Evolutionary conservation across 1,284 basidiomycete genomes (phyloP), one percentile per base, ranked within the genome.

Genomic region (Ustilago curta): DNA sequence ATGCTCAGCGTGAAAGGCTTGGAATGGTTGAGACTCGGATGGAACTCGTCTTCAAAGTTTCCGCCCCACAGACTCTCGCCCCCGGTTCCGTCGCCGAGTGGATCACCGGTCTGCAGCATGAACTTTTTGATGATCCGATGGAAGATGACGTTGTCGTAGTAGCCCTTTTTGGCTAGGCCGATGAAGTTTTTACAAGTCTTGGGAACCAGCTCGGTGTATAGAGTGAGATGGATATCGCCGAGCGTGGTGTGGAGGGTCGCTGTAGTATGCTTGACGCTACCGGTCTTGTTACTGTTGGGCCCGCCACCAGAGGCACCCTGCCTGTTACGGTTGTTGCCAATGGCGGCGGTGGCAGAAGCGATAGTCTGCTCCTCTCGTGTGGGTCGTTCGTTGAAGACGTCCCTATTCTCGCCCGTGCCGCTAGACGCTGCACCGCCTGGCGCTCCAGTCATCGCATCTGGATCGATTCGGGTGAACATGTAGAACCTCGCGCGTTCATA

Each of bases 31-130:
- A 97, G 87, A 59, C 92, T 91, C 71, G 93, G 91, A 16, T 75
- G 72, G 83, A 99, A 95, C 86, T 99, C 96, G 85, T 99, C 97
- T 84, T 97, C 96, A 81, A 99, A 99, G 56, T 68, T 73, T 27
- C 64, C 64, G 2, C 92, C 95, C 96, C 96, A 99, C 70, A 98
- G 93, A 18, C 92, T 94, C 61, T 80, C 78, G 23, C 97, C 97
- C n/a, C 97, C 97, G 0, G 95, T 98, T 2, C 97, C 97, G 85
- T 99, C 95, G 18, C 94, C 96, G 5, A 97, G 87, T 1, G 97
- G 97, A 82, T 99, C 96, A 39, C 97, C 96, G 2, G 95, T 97
- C 87, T 99, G 96, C 56, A 99, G 91, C 97, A 99, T 99, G 83
- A 99, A 99, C 87, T 99, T 99, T 74, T 93, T 90, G 84, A 99